A percentile compares a stretch with the other conserved stretches of the same genome.
These are phyloP conservation scores for Wickerhamomyces xylosicus DNA, from an alignment of 805 yeast genomes.

Conservation along the genomic window DNA sequence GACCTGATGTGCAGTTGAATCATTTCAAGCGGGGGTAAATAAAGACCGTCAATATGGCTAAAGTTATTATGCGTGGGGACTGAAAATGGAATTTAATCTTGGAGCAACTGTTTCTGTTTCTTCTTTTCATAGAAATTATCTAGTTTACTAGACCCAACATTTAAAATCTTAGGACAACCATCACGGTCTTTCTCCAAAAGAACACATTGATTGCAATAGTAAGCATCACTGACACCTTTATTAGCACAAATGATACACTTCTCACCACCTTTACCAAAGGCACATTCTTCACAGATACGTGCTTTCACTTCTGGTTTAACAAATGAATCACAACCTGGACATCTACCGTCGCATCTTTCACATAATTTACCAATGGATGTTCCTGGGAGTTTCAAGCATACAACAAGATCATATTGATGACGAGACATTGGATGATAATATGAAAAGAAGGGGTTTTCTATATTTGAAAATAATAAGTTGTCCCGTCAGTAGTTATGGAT, in stretches of 20 bases:
- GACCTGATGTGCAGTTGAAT: no score
- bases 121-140: slow-evolving; percentile 56
- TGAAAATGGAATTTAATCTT: slow-evolving; percentile 2
- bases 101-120: slow-evolving; percentile 19
- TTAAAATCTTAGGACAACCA: slow-evolving; percentile 83
- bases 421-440: slow-evolving; percentile 51
- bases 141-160: slow-evolving; percentile 66
- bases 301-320: slow-evolving; percentile 63
- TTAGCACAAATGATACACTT: slow-evolving; percentile 76
- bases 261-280: slow-evolving; percentile 54
- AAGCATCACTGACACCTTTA: slow-evolving; percentile 58
- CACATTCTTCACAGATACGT: slow-evolving; percentile 76
- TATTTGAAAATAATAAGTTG: no score
- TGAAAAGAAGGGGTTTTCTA: background rate
- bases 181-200: slow-evolving; percentile 70
- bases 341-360: slow-evolving; percentile 80
- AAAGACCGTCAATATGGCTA: no score
- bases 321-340: slow-evolving; percentile 83
- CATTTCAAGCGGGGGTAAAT: no score
- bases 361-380: slow-evolving; percentile 61
- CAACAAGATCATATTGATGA: slow-evolving; percentile 76
- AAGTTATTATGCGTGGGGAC: background rate
- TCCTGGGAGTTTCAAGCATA: slow-evolving; percentile 84
- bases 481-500: no score
- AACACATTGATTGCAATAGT: slow-evolving; percentile 81